Conservation (phyloP, 1,139 yeast genomes). For the Pichia sp. region DNA sequence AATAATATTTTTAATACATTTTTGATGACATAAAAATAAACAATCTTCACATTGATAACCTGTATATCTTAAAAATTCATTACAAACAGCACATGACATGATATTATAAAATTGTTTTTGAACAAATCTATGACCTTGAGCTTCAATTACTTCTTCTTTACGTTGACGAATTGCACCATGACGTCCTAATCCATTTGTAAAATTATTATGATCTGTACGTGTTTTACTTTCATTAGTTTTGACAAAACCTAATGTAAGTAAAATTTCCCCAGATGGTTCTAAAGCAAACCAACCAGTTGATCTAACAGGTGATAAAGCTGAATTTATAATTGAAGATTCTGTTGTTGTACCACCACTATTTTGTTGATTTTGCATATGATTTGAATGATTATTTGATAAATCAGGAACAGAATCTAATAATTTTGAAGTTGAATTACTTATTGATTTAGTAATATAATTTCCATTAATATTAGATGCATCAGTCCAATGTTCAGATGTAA, state of each 20-base stretch:
- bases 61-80: constrained; percentile 87
- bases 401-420: constrained; percentile 6
- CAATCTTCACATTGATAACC: constrained; percentile 97
- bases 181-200: constrained; percentile 78
- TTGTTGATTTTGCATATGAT: too few relatives aligned
- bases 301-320: constrained; percentile 24
- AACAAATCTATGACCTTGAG: constrained; percentile 94
- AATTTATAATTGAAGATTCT: constrained; percentile 3
- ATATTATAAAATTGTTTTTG: constrained; percentile 93
- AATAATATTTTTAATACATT: constrained; percentile 89
- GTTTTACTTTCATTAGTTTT: constrained; percentile 43
- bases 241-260: constrained; percentile 71
- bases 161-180: constrained; percentile 96
- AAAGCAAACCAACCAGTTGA: constrained; percentile 85
- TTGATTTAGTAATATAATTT: not conserved
- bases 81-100: constrained; percentile 96
- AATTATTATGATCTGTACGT: constrained; percentile 32
- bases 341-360: too few relatives aligned
- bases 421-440: not conserved
- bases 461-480: constrained; percentile 51
- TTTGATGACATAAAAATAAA: constrained; percentile 86
- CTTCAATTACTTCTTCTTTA: constrained; percentile 91
- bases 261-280: constrained; percentile 91
- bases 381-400: constrained; percentile 41
- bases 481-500: constrained; percentile 73